Conservation (phyloP, 192 early-diverging fungal species). For the Jimgerdemannia lactiflua region DNA sequence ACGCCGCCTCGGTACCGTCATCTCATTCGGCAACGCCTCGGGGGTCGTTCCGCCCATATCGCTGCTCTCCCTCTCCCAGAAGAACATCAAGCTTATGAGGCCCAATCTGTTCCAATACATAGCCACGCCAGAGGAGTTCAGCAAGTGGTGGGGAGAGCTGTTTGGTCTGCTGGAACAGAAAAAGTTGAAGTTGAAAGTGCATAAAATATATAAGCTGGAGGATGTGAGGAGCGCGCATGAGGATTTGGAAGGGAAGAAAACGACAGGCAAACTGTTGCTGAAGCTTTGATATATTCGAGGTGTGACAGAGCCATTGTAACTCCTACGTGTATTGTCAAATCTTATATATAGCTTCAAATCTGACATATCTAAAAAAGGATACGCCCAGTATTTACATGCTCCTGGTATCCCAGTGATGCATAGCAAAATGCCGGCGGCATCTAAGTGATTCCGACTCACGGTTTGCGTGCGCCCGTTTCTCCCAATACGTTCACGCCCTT, state of each 20-base stretch:
- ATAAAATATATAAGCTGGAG: constrained; percentile 72
- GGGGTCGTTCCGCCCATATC: constrained; percentile 69
- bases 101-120: constrained; percentile 76
- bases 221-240: constrained; percentile 75
- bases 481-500: too few species aligned
- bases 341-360: too few species aligned
- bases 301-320: too few species aligned
- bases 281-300: constrained; percentile 30
- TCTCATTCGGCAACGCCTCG: constrained; percentile 89
- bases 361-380: too few species aligned
- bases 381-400: too few species aligned
- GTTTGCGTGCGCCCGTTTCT: too few species aligned
- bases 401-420: too few species aligned
- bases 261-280: constrained; percentile 70
- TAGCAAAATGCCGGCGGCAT: too few species aligned
- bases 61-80: constrained; percentile 50
- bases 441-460: too few species aligned
- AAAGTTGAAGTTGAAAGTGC: constrained; percentile 66
- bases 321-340: too few species aligned
- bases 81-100: constrained; percentile 72
- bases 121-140: constrained; percentile 62
- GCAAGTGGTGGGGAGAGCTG: constrained; percentile 53
- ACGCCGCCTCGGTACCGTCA: constrained; percentile 63
- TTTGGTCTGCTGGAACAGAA: constrained; percentile 55
- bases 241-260: constrained; percentile 72